These are phyloP conservation scores for Xylariaceae sp. DNA, from an alignment of 2,329 filamentous ascomycete species.

Conservation along the genomic window DNA sequence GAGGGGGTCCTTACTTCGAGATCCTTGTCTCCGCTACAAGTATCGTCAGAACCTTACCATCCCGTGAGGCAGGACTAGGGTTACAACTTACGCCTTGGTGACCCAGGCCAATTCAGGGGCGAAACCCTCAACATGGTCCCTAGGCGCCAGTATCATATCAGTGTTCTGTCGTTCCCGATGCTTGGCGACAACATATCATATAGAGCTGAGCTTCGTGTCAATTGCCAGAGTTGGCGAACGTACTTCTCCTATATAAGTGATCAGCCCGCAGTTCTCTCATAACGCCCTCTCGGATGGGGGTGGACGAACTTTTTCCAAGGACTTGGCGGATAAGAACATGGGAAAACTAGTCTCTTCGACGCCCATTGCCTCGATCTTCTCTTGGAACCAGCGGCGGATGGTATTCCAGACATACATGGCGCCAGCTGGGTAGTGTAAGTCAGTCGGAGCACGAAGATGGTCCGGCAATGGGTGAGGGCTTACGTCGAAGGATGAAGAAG, in stretches of 20 bases:
- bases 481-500: conserved; percentile 85
- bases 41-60: conserved; percentile 3
- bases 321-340: conserved; percentile 90
- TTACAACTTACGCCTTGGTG: conserved; percentile 67
- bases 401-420: conserved; percentile 66
- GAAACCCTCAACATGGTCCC: conserved; percentile 98
- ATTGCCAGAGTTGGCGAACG: neutral
- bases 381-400: conserved; percentile 66
- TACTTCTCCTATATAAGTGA: conserved; percentile 21
- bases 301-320: conserved; percentile 61
- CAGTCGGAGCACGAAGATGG: conserved; percentile 1
- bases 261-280: conserved; percentile 3
- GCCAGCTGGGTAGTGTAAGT: conserved; percentile 34
- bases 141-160: conserved; percentile 46
- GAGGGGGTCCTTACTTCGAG: conserved; percentile 55
- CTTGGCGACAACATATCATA: too few relatives aligned
- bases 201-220: too few relatives aligned
- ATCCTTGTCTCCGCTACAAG: conserved; percentile 77
- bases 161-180: too few relatives aligned
- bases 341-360: conserved; percentile 97
- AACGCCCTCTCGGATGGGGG: neutral
- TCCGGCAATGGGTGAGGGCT: conserved; percentile 1
- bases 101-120: conserved; percentile 90
- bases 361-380: conserved; percentile 82
- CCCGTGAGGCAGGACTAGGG: conserved; percentile 1